Evolutionary conservation across 352 stramenopile genomes (phyloP), one percentile per base, ranked within the genome.

Genomic region (Globisporangium alternatum): DNA sequence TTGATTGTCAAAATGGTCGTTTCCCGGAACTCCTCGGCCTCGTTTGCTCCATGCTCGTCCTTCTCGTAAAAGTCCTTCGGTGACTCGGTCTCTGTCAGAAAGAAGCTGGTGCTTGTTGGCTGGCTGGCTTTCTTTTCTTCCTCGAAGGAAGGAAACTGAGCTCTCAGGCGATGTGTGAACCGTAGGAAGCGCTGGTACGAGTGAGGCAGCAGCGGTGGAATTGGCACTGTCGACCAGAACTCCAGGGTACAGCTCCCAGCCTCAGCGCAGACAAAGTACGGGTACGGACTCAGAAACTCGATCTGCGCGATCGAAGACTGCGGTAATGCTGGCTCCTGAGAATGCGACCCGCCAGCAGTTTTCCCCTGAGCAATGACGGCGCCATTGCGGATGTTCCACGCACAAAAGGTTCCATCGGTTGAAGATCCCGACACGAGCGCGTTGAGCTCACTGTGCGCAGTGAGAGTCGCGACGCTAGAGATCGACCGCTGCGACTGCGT

Each of bases 361-460:
- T n/a, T 70, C 39, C 48, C 73, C 54, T 77, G 67, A 25, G 60
- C 72, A 19, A 76, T 31, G 2, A 85, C 66, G 3, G 67, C 56
- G 0, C 61, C 70, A 54, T 79, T 80, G 39, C 73, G 71, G 10
- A 83, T 28, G 56, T 81, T 83, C 79, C 79, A 88, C 6, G 80
- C 62, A 30, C 77, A 86, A 47, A 86, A 83, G 0, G 57, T 73
- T 0, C 58, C 65, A 33, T 81, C 65, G 22, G 48, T 61, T 5
- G 66, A 64, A 1, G 75, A 86, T 2, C 68, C 62, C 7, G 77
- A 74, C 21, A 82, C 44, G 2, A 88, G 45, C 7, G 67, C 64
- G 10, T 65, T 45, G 8, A 72, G 45, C 6, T 70, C 55, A 3
- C 51, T 41, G 44, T 83, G 65, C 8, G 71, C 55, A 49, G 77